Evolutionary conservation across 305 asterid species (phyloP).

Genomic region (Fraxinus baroniana): DNA sequence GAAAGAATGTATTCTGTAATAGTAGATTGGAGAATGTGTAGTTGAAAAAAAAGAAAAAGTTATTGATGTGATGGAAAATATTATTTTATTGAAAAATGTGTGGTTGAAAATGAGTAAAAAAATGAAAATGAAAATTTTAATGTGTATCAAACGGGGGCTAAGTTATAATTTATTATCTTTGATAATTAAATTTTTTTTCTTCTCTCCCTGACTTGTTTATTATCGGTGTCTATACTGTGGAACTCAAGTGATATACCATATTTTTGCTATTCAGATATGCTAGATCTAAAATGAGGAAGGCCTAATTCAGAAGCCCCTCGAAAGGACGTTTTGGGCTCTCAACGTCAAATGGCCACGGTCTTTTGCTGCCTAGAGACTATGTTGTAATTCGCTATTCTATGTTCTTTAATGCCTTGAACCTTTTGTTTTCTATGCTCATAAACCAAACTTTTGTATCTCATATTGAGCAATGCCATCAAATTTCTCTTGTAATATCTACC

Average conservation of each 20-base stretch:
- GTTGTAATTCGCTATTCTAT: neutral
- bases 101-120: too few relatives aligned
- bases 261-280: constrained; percentile 41
- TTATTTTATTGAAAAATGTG: too few relatives aligned
- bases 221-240: neutral
- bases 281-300: constrained; percentile 59
- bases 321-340: neutral
- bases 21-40: too few relatives aligned
- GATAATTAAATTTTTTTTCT: neutral
- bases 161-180: neutral
- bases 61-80: too few relatives aligned
- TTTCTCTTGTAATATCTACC: neutral
- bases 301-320: constrained; percentile 11
- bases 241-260: neutral
- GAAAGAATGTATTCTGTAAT: too few relatives aligned
- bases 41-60: too few relatives aligned
- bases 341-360: neutral
- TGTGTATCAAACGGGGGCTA: too few relatives aligned
- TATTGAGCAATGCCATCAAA: neutral
- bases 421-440: neutral
- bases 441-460: neutral
- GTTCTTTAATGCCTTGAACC: neutral
- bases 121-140: too few relatives aligned
- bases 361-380: neutral
- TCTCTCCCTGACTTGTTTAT: neutral